Conservation (phyloP, 306 rosid genomes). For the Cyclanthera cordifolia region DNA sequence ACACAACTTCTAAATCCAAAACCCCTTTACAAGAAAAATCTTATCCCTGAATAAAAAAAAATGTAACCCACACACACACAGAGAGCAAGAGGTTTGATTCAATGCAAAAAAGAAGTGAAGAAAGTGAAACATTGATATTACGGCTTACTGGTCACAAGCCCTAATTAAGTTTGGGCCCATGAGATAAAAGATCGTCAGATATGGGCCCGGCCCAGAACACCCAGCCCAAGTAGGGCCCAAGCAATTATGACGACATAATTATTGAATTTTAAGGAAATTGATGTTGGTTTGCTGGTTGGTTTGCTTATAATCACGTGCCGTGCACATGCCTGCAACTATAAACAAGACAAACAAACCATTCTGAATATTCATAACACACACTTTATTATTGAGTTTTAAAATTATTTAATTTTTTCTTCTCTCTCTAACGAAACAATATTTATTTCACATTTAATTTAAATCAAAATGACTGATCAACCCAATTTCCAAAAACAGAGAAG, state of each 20-base stretch:
- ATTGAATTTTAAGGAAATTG: neutral
- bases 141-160: neutral
- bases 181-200: neutral
- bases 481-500: neutral
- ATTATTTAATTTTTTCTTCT: too few relatives aligned
- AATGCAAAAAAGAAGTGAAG: neutral
- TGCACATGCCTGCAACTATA: neutral
- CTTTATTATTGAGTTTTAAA: too few relatives aligned
- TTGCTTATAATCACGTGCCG: neutral
- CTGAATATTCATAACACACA: too few relatives aligned
- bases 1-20: neutral
- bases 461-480: conserved; percentile 7
- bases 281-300: neutral
- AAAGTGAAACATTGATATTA: neutral
- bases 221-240: conserved; percentile 4
- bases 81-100: neutral
- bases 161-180: conserved; percentile 1
- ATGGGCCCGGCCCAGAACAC: conserved; percentile 1
- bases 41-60: neutral
- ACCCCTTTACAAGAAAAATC: neutral
- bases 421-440: too few relatives aligned
- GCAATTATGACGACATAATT: neutral
- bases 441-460: conserved; percentile 13
- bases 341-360: conserved; percentile 15
- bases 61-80: neutral